These are phyloP conservation scores for Myxozyma mucilagina DNA, from an alignment of 805 yeast species.

Conservation along the genomic window DNA sequence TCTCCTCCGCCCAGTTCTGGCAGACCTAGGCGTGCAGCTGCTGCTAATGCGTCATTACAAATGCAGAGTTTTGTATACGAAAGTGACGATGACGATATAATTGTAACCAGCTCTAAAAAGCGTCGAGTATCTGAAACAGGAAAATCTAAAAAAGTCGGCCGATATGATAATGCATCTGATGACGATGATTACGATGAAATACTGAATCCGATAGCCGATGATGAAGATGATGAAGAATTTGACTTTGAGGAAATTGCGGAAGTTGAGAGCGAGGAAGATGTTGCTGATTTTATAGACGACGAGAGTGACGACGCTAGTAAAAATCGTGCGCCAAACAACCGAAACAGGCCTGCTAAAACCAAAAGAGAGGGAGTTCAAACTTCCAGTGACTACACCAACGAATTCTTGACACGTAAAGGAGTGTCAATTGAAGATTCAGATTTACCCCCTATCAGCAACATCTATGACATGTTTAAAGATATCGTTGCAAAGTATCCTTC, in stretches of 20 bases:
- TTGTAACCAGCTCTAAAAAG: no score
- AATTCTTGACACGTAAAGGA: conserved; percentile 10
- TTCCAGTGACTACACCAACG: neutral
- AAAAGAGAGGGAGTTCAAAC: neutral
- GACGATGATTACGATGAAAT: conserved; percentile 7
- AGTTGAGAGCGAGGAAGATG: neutral
- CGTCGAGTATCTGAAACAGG: neutral
- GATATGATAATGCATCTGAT: neutral
- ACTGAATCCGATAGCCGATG: neutral
- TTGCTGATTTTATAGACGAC: neutral
- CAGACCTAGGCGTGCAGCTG: conserved; percentile 4
- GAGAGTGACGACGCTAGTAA: neutral
- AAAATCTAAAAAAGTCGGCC: neutral
- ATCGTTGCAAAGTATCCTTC: conserved; percentile 6
- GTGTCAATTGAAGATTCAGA: conserved; percentile 13
- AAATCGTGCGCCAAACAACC: neutral
- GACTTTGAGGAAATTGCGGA: neutral
- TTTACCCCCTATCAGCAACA: conserved; percentile 12
- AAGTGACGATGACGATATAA: neutral
- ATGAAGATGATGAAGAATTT: neutral
- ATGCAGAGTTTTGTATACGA: neutral
- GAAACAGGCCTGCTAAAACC: neutral
- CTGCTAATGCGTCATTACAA: neutral
- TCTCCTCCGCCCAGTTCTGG: neutral
- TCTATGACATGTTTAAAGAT: conserved; percentile 19